Evolutionary conservation across 2,329 filamentous ascomycete genomes (phyloP).

Genomic region (Ambrosiella cleistominuta): DNA sequence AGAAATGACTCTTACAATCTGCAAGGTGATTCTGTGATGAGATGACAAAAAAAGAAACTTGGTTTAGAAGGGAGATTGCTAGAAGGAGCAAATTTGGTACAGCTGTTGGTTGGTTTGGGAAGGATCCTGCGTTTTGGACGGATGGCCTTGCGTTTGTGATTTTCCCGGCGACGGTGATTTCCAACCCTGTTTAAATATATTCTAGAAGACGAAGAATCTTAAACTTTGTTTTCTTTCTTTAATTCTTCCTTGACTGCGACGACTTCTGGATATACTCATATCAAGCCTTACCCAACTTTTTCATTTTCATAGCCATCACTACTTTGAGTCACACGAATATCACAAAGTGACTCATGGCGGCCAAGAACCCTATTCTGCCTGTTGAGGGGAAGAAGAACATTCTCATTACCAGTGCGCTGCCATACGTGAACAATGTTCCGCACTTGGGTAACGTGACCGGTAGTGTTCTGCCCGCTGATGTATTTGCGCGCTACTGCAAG

Average conservation of each 20-base stretch:
- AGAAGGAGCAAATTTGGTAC: not conserved
- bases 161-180: not conserved
- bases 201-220: too few species aligned
- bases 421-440: slow-evolving; percentile 59
- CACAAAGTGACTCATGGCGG: slow-evolving; percentile 11
- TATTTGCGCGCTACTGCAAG: slow-evolving; percentile 68
- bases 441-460: slow-evolving; percentile 83
- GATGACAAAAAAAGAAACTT: not conserved
- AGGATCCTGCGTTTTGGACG: not conserved
- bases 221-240: not conserved
- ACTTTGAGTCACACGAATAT: not conserved
- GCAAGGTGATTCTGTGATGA: too few species aligned
- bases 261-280: not conserved
- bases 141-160: not conserved
- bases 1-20: too few species aligned
- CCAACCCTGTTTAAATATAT: too few species aligned
- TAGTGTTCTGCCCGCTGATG: slow-evolving; percentile 74
- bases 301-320: not conserved
- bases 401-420: slow-evolving; percentile 78
- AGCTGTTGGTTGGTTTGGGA: not conserved
- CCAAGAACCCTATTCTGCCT: slow-evolving; percentile 36
- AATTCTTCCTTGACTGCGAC: not conserved
- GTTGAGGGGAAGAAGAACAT: slow-evolving; percentile 65
- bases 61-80: too few species aligned
- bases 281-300: not conserved